These are phyloP conservation scores for Fusarium setosum DNA, from an alignment of 2,329 filamentous ascomycete genomes.

Conservation along the genomic window DNA sequence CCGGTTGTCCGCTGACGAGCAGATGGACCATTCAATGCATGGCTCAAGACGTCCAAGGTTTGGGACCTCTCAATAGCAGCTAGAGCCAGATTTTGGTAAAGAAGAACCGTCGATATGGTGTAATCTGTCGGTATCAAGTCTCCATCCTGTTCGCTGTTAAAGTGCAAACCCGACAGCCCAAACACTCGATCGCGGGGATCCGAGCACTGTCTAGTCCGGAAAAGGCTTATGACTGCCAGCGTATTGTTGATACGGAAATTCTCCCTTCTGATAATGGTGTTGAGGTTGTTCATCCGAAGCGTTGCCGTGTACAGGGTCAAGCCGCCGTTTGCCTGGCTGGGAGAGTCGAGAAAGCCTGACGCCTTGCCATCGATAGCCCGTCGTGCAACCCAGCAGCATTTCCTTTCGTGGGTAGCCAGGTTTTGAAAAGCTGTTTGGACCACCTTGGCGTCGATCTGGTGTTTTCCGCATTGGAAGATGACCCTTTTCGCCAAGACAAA, in stretches of 20 bases:
- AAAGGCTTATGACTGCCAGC: slow-evolving; percentile 3
- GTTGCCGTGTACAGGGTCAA: slow-evolving; percentile 11
- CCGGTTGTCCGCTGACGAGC: neutral
- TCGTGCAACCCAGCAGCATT: slow-evolving; percentile 15
- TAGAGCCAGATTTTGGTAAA: neutral
- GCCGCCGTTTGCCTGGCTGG: neutral
- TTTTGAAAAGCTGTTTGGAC: neutral
- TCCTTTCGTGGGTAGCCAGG: slow-evolving; percentile 1
- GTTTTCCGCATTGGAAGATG: slow-evolving; percentile 12
- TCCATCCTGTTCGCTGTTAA: neutral
- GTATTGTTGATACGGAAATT: neutral
- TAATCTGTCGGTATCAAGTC: neutral
- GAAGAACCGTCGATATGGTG: neutral
- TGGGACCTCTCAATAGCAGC: neutral
- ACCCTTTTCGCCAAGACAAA: neutral
- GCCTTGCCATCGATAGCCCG: slow-evolving; percentile 5
- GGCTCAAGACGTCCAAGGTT: slow-evolving; percentile 5
- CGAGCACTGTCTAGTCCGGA: slow-evolving; percentile 8
- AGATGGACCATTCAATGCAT: slow-evolving; percentile 7
- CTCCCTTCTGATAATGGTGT: neutral
- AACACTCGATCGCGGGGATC: slow-evolving; percentile 14
- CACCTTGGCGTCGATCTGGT: neutral
- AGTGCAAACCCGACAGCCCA: neutral
- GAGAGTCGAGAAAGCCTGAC: slow-evolving; percentile 5
- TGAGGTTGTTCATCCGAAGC: slow-evolving; percentile 6